phyloP scores from a whole-genome alignment of 2,329 filamentous ascomycete genomes.

The Stagonosporopsis chrysanthemi region DNA sequence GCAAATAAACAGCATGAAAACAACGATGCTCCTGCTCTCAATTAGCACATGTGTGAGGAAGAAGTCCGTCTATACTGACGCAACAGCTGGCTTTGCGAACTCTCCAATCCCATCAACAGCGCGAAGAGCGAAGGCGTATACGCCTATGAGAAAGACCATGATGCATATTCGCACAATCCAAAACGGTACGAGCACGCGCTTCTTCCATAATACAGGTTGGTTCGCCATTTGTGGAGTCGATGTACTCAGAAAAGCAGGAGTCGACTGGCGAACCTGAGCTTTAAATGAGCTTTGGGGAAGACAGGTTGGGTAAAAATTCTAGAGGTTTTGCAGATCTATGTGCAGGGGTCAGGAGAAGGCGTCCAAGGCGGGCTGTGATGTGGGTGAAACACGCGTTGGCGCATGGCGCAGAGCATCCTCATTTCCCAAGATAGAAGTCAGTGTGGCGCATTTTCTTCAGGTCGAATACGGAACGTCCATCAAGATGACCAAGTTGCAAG shows the following conservation, averaged over 20 bases:
- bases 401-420: slow-evolving; percentile 20
- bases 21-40: slow-evolving; percentile 33
- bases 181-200: slow-evolving; percentile 49
- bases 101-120: slow-evolving; percentile 26
- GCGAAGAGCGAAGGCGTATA: slow-evolving; percentile 37
- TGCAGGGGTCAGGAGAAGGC: slow-evolving; percentile 29
- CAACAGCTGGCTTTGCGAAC: slow-evolving; percentile 28
- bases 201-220: slow-evolving; percentile 43
- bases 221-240: slow-evolving; percentile 27
- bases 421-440: slow-evolving; percentile 13
- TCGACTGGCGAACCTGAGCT: background rate
- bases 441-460: background rate
- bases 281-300: slow-evolving; percentile 5
- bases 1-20: slow-evolving; percentile 45
- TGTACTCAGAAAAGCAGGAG: background rate
- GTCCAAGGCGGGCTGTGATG: slow-evolving; percentile 23
- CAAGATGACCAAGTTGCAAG: background rate
- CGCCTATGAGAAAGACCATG: slow-evolving; percentile 44
- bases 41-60: slow-evolving; percentile 26
- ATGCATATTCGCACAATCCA: slow-evolving; percentile 46
- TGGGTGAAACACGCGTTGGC: slow-evolving; percentile 33
- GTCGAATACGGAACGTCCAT: background rate
- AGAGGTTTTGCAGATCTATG: slow-evolving; percentile 15
- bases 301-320: slow-evolving; percentile 11
- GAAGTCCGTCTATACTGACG: slow-evolving; percentile 22